Evolutionary conservation across 2,329 filamentous ascomycete genomes (phyloP).

Genomic region (Alternaria arbusti): DNA sequence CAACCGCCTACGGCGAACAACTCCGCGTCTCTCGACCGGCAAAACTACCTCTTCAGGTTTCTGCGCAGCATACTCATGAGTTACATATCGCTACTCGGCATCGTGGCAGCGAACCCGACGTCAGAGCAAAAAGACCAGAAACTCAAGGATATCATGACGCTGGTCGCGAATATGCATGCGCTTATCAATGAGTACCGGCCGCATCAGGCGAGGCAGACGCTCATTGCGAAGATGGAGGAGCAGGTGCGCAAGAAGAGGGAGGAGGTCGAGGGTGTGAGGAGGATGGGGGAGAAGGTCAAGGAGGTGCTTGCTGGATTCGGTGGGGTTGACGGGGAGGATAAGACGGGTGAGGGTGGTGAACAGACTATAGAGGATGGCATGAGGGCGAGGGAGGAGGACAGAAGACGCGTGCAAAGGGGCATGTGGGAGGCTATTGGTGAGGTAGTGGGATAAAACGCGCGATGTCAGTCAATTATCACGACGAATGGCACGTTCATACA

Average conservation of each 20-base stretch:
- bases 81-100: constrained; percentile 82
- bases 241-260: constrained; percentile 74
- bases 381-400: constrained; percentile 19
- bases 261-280: constrained; percentile 74
- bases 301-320: constrained; percentile 73
- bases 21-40: constrained; percentile 57
- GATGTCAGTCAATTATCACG: background rate
- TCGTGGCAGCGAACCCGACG: constrained; percentile 69
- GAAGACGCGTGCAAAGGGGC: constrained; percentile 35
- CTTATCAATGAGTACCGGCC: constrained; percentile 93
- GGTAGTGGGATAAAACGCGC: constrained; percentile 26
- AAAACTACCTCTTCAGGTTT: constrained; percentile 72
- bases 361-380: constrained; percentile 20
- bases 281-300: constrained; percentile 74
- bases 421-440: constrained; percentile 49
- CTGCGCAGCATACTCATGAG: constrained; percentile 86
- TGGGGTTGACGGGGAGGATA: constrained; percentile 18
- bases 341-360: constrained; percentile 2
- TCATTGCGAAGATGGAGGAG: constrained; percentile 87
- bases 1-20: constrained; percentile 49
- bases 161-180: constrained; percentile 92
- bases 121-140: constrained; percentile 73
- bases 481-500: background rate
- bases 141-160: constrained; percentile 76
- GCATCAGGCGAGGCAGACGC: constrained; percentile 86